phyloP scores from a whole-genome alignment of 2,329 filamentous ascomycete species.

The Fusarium sp. region DNA sequence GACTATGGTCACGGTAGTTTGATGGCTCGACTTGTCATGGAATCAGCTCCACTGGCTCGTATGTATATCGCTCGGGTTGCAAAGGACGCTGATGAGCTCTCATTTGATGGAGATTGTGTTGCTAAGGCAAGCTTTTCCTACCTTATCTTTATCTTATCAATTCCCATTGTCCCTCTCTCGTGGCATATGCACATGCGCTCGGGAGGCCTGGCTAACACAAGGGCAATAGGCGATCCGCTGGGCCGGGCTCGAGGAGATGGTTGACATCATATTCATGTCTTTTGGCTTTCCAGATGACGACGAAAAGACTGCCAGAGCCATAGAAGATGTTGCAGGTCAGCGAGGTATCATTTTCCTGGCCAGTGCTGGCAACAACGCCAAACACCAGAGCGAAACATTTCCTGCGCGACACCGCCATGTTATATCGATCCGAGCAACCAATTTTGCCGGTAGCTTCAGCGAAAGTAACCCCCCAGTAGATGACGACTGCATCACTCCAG shows the following conservation, averaged over 20 bases:
- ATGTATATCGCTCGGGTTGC: not conserved
- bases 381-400: not conserved
- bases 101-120: not conserved
- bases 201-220: too few species aligned
- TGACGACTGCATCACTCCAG: not conserved
- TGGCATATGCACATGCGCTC: too few species aligned
- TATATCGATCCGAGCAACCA: not conserved
- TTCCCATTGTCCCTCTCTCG: too few species aligned
- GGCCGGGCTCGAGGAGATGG: not conserved
- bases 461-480: not conserved
- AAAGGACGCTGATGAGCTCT: not conserved
- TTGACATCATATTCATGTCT: not conserved
- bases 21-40: not conserved
- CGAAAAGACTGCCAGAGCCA: not conserved
- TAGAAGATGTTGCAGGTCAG: not conserved
- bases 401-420: not conserved
- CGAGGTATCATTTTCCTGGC: not conserved
- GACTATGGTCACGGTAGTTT: not conserved
- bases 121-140: not conserved
- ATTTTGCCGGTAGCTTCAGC: not conserved
- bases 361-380: not conserved
- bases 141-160: too few species aligned
- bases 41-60: not conserved
- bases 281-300: not conserved
- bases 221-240: not conserved